phyloP scores from a whole-genome alignment of 1,284 basidiomycete genomes.

The Cystobasidium slooffiae region DNA sequence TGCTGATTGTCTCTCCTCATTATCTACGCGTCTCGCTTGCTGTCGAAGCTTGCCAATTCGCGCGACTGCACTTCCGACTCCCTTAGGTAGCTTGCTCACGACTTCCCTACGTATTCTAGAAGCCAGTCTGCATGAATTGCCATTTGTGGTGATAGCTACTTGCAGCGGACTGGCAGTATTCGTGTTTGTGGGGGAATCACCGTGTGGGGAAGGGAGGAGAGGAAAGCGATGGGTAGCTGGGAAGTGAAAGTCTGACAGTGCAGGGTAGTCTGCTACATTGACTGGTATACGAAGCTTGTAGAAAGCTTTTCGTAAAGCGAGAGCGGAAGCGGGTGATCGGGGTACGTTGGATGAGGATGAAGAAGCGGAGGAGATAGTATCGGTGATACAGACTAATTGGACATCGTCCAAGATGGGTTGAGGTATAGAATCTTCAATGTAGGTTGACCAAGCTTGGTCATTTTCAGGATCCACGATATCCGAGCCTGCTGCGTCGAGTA shows the following conservation, averaged over 20 bases:
- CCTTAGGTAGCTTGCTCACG: slow-evolving; percentile 72
- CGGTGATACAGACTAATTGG: slow-evolving; percentile 74
- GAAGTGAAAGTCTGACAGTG: slow-evolving; percentile 88
- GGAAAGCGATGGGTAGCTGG: slow-evolving; percentile 82
- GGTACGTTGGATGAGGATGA: slow-evolving; percentile 54
- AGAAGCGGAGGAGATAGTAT: slow-evolving; percentile 60
- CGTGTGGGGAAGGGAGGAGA: slow-evolving; percentile 39
- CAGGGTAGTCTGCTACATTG: slow-evolving; percentile 84
- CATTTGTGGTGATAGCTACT: slow-evolving; percentile 87
- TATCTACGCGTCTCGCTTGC: slow-evolving; percentile 60
- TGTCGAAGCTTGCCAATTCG: slow-evolving; percentile 73
- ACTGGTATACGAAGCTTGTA: slow-evolving; percentile 69
- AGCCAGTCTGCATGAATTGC: slow-evolving; percentile 84
- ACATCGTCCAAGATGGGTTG: slow-evolving; percentile 48
- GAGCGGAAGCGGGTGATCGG: slow-evolving; percentile 64
- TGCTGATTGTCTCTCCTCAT: slow-evolving; percentile 18
- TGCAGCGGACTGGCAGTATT: slow-evolving; percentile 68
- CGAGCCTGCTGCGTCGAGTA: slow-evolving; percentile 46
- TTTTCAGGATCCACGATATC: neutral
- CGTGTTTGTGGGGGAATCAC: neutral
- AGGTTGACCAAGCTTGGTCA: slow-evolving; percentile 26
- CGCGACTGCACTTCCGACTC: slow-evolving; percentile 76
- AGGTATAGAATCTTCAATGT: neutral
- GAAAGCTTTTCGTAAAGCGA: slow-evolving; percentile 65
- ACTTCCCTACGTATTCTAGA: slow-evolving; percentile 81